These are phyloP conservation scores for Phytophthora quininea DNA, from an alignment of 352 stramenopile genomes.

Conservation along the genomic window DNA sequence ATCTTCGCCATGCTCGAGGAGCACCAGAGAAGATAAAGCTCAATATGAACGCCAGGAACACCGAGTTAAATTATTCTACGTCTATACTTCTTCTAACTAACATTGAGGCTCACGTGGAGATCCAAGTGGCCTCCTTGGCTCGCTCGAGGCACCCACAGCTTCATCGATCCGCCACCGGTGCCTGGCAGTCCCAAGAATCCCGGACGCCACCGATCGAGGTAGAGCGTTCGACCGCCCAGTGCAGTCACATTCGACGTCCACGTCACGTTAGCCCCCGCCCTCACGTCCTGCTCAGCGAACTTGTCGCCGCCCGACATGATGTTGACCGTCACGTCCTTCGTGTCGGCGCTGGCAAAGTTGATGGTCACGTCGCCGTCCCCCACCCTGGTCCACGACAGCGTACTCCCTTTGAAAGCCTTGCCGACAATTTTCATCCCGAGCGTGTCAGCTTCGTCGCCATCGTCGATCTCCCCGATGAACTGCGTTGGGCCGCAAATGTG, in stretches of 20 bases:
- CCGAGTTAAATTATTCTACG: conserved; percentile 11
- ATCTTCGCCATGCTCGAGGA: too few species aligned
- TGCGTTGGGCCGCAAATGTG: conserved; percentile 36
- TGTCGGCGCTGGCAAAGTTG: conserved; percentile 45
- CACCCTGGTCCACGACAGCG: conserved; percentile 44
- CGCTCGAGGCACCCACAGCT: conserved; percentile 33
- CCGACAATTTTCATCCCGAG: conserved; percentile 46
- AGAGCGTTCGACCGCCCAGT: conserved; percentile 34
- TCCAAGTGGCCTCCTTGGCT: conserved; percentile 36
- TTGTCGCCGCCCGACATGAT: conserved; percentile 37
- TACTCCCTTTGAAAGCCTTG: conserved; percentile 49
- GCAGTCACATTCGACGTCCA: conserved; percentile 31
- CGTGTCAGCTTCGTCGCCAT: conserved; percentile 45
- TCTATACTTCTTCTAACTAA: conserved; percentile 26
- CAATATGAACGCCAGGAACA: too few species aligned
- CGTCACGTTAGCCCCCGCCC: conserved; percentile 24
- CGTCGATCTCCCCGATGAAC: conserved; percentile 45
- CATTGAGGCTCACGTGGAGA: conserved; percentile 25
- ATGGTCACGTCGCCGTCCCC: conserved; percentile 54
- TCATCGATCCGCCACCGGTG: conserved; percentile 33
- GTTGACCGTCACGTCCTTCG: conserved; percentile 37
- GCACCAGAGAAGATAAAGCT: too few species aligned
- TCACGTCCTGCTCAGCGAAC: conserved; percentile 51
- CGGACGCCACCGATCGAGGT: conserved; percentile 33
- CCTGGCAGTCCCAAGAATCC: conserved; percentile 33